A percentile compares a stretch with the other conserved stretches of the same genome.
Conservation (phyloP, 2,329 filamentous ascomycete genomes). For the Sphaerulina vaccinii region DNA sequence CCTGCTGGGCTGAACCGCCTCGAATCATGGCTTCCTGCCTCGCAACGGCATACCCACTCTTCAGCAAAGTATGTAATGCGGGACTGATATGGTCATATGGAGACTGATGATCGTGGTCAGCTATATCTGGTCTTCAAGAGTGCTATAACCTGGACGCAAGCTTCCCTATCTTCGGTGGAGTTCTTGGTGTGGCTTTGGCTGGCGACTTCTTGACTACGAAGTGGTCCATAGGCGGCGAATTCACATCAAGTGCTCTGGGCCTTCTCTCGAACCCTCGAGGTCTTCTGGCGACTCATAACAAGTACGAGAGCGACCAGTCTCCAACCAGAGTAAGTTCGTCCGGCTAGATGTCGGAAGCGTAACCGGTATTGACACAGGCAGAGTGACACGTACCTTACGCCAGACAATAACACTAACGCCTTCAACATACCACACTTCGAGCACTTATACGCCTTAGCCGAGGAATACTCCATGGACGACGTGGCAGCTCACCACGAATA, state of each 20-base stretch:
- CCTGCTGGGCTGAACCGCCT: too few relatives aligned
- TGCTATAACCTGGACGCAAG: too few relatives aligned
- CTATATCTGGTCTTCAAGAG: constrained; percentile 33
- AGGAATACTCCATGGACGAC: too few relatives aligned
- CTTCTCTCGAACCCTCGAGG: constrained; percentile 31
- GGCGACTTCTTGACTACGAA: constrained; percentile 30
- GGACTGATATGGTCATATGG: neutral
- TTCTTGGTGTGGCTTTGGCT: constrained; percentile 37
- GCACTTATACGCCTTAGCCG: too few relatives aligned
- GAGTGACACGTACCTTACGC: constrained; percentile 32
- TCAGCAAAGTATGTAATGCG: constrained; percentile 2
- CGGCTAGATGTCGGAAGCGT: constrained; percentile 32
- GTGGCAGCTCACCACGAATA: too few relatives aligned
- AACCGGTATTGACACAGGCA: constrained; percentile 18
- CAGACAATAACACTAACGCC: too few relatives aligned
- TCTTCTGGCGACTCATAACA: constrained; percentile 33
- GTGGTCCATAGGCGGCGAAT: constrained; percentile 35
- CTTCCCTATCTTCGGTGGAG: constrained; percentile 35
- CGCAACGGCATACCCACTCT: constrained; percentile 32
- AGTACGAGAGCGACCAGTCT: constrained; percentile 39
- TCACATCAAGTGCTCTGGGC: constrained; percentile 8
- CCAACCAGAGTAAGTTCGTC: constrained; percentile 36
- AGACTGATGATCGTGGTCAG: constrained; percentile 24
- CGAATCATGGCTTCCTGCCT: constrained; percentile 28
- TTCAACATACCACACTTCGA: too few relatives aligned